These are phyloP conservation scores for Blumeriella jaapii DNA, from an alignment of 2,329 filamentous ascomycete genomes.

Conservation along the genomic window DNA sequence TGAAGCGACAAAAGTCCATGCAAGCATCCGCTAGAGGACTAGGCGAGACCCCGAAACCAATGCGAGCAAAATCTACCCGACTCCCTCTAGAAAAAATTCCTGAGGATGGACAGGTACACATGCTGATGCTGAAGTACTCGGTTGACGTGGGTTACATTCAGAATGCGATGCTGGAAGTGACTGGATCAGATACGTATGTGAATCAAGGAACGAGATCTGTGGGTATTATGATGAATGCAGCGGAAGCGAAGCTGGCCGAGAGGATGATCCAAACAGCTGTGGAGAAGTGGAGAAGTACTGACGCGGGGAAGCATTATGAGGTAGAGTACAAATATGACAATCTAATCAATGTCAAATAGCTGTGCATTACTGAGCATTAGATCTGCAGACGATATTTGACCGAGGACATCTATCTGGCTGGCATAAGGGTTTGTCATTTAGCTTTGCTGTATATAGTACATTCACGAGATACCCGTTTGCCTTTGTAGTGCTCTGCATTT, in stretches of 20 bases:
- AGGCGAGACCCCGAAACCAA: conserved; percentile 8
- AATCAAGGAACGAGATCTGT: conserved; percentile 8
- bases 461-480: conserved; percentile 22
- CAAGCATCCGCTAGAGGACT: conserved; percentile 5
- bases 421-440: conserved; percentile 8
- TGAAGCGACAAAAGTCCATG: conserved; percentile 21
- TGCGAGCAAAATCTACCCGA: conserved; percentile 19
- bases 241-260: conserved; percentile 6
- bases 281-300: conserved; percentile 13
- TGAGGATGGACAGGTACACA: conserved; percentile 14
- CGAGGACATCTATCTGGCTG: not conserved
- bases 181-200: conserved; percentile 17
- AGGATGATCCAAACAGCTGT: conserved; percentile 12
- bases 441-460: conserved; percentile 6
- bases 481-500: not conserved
- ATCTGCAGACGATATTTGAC: not conserved
- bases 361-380: not conserved
- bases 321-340: conserved; percentile 16
- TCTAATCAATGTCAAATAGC: conserved; percentile 5
- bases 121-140: conserved; percentile 12
- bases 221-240: conserved; percentile 13
- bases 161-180: conserved; percentile 3
- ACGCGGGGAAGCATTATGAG: conserved; percentile 8
- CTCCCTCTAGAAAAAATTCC: conserved; percentile 24
- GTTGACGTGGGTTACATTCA: conserved; percentile 8